Evolutionary conservation across 352 stramenopile species (phyloP).

Genomic region (Phytophthora pini): DNA sequence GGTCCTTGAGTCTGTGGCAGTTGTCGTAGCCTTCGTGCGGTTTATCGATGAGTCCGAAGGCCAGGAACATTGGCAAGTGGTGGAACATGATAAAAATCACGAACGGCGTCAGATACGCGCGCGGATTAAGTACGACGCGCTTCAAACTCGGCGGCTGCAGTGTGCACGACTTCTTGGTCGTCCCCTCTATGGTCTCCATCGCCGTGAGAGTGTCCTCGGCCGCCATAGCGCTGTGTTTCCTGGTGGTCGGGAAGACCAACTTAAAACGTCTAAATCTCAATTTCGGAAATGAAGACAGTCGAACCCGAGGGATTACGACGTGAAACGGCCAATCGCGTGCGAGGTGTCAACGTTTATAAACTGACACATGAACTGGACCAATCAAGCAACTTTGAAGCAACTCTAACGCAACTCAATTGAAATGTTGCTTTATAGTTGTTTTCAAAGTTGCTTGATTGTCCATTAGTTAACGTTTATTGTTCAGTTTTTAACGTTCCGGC

Average conservation of each 20-base stretch:
- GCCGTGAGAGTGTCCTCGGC: conserved; percentile 17
- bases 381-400: too few species aligned
- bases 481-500: too few species aligned
- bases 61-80: conserved; percentile 72
- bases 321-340: too few species aligned
- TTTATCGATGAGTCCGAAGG: conserved; percentile 50
- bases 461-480: too few species aligned
- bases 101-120: conserved; percentile 75
- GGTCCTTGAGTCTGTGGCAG: conserved; percentile 52
- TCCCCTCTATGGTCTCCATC: conserved; percentile 39
- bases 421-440: too few species aligned
- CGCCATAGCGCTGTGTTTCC: conserved; percentile 15
- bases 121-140: conserved; percentile 80
- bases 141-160: conserved; percentile 52
- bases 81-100: conserved; percentile 60
- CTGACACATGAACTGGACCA: too few species aligned
- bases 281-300: conserved; percentile 13
- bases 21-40: conserved; percentile 42
- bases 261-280: conserved; percentile 1
- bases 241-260: conserved; percentile 4
- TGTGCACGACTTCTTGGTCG: conserved; percentile 13
- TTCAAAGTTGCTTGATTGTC: too few species aligned
- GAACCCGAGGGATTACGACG: too few species aligned
- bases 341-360: too few species aligned
- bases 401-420: too few species aligned